Percentiles rank a stretch among this genome's conserved stretches.
These are phyloP conservation scores for Gyromitra esculenta DNA, from an alignment of 2,329 filamentous ascomycete genomes.

Conservation along the genomic window DNA sequence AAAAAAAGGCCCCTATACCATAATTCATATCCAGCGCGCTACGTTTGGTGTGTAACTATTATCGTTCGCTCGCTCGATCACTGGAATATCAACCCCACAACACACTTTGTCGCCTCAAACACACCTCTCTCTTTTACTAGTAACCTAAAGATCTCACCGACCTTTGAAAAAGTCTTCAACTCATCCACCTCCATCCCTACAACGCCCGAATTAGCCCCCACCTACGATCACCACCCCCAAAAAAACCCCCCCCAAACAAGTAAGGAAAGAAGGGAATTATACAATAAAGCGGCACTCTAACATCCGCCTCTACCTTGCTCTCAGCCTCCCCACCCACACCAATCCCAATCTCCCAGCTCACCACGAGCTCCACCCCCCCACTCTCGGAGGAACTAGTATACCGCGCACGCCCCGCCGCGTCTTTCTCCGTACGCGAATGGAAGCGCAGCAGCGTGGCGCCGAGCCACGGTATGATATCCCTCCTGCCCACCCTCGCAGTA, in stretches of 20 bases:
- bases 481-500: not conserved
- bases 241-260: no score
- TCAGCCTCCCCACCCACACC: conserved; percentile 47
- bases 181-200: conserved; percentile 45
- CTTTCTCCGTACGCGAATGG: not conserved
- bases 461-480: conserved; percentile 41
- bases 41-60: not conserved
- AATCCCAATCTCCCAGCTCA: conserved; percentile 40
- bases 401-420: not conserved
- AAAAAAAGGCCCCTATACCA: no score
- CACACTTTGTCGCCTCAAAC: conserved; percentile 41
- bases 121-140: conserved; percentile 47
- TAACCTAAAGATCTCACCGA: conserved; percentile 35
- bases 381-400: not conserved
- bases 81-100: conserved; percentile 47
- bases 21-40: not conserved
- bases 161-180: conserved; percentile 19
- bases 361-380: conserved; percentile 28
- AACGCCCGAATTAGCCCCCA: not conserved
- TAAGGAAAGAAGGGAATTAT: not conserved
- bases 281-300: conserved; percentile 42
- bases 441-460: conserved; percentile 34
- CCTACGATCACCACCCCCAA: not conserved
- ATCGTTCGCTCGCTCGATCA: not conserved
- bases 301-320: conserved; percentile 46